Evolutionary conservation across 2,329 filamentous ascomycete genomes (phyloP).

Genomic region (Madurella mycetomatis): DNA sequence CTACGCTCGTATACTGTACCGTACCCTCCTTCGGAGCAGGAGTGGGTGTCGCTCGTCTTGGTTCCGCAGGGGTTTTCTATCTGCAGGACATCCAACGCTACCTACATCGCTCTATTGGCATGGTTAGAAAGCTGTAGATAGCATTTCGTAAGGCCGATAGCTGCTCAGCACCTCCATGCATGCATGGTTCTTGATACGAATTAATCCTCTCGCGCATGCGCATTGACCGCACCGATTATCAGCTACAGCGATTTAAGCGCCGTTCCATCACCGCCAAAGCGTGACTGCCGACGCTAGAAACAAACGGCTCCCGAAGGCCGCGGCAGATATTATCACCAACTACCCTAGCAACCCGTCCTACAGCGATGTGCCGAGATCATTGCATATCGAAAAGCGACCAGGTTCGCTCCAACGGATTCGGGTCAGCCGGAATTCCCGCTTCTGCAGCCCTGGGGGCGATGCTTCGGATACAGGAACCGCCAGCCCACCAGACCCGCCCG

Average conservation of each 20-base stretch:
- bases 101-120: conserved; percentile 14
- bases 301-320: too few species aligned
- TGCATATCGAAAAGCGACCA: conserved; percentile 46
- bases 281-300: too few species aligned
- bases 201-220: neutral
- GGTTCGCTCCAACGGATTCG: conserved; percentile 20
- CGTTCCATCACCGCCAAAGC: too few species aligned
- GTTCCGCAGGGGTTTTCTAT: too few species aligned
- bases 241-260: too few species aligned
- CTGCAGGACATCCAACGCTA: neutral
- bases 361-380: conserved; percentile 36
- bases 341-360: neutral
- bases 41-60: neutral
- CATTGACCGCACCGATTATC: too few species aligned
- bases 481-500: conserved; percentile 26
- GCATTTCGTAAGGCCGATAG: conserved; percentile 6
- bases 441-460: conserved; percentile 20
- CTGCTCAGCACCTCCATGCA: neutral
- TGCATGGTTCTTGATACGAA: neutral
- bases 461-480: conserved; percentile 27
- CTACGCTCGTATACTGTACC: too few species aligned
- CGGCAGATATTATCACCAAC: neutral
- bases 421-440: conserved; percentile 5
- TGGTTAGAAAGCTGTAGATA: conserved; percentile 14
- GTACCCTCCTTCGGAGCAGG: neutral